phyloP scores from a whole-genome alignment of 2,329 filamentous ascomycete genomes.

The Alternaria sp. region DNA sequence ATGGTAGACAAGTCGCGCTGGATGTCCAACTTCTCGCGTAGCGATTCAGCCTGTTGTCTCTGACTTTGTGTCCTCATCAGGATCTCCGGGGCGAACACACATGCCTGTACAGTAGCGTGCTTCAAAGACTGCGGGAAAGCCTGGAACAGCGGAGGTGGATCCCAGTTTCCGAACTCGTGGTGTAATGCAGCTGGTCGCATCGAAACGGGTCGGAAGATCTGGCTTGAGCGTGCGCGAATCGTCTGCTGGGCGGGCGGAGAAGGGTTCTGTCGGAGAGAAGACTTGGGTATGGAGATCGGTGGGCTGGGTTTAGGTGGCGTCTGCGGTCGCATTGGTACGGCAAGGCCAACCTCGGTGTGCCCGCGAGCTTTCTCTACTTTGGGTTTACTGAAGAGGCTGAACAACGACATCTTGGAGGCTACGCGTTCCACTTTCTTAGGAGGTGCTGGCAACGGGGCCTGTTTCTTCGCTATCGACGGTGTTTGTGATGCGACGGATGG shows the following conservation, averaged over 20 bases:
- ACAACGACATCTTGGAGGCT: constrained; percentile 56
- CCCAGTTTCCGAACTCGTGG: constrained; percentile 49
- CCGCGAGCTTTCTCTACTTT: constrained; percentile 57
- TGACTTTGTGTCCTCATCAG: constrained; percentile 66
- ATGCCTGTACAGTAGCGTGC: constrained; percentile 72
- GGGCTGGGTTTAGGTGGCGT: constrained; percentile 31
- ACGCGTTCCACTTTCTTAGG: constrained; percentile 39
- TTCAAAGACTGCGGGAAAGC: constrained; percentile 85
- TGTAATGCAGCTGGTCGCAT: constrained; percentile 28
- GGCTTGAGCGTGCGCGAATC: constrained; percentile 40
- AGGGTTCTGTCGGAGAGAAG: constrained; percentile 39
- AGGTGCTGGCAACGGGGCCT: constrained; percentile 9
- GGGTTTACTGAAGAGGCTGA: constrained; percentile 57
- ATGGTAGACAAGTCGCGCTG: constrained; percentile 41
- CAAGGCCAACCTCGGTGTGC: constrained; percentile 53
- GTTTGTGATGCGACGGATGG: constrained; percentile 11
- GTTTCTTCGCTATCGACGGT: constrained; percentile 25
- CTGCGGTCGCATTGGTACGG: constrained; percentile 43
- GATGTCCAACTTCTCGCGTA: constrained; percentile 47
- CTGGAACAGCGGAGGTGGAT: constrained; percentile 77
- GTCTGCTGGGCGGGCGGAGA: constrained; percentile 37
- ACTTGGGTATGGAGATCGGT: constrained; percentile 31
- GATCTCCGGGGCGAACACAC: constrained; percentile 70
- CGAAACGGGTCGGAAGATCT: constrained; percentile 41
- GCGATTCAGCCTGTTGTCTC: constrained; percentile 56